Evolutionary conservation across 192 early-diverging fungal species (phyloP).

Genomic region (Backusella tuberculispora): DNA sequence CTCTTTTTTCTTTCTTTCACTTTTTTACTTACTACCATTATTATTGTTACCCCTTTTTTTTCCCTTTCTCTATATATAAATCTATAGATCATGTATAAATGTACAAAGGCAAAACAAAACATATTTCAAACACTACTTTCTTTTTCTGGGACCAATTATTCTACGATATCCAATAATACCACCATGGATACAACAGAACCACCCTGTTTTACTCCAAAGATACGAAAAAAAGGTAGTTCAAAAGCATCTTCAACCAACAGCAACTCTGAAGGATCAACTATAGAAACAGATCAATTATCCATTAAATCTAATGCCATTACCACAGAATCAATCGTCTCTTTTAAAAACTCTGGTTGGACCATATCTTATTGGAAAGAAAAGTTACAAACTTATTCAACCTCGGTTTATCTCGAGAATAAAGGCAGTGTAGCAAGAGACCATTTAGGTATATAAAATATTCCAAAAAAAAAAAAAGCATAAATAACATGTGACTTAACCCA

Average conservation of each 20-base stretch:
- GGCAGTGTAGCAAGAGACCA: constrained; percentile 82
- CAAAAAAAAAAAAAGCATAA: not conserved
- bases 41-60: no score
- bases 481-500: not conserved
- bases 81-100: not conserved
- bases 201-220: not conserved
- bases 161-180: not conserved
- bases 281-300: constrained; percentile 13
- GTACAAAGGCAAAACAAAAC: constrained; percentile 9
- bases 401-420: constrained; percentile 67
- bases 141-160: constrained; percentile 5
- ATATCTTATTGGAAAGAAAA: not conserved
- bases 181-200: not conserved
- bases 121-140: not conserved
- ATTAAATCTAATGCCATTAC: not conserved
- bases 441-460: constrained; percentile 51
- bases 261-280: not conserved
- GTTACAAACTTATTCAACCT: constrained; percentile 14
- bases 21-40: not conserved
- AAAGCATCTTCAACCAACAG: not conserved
- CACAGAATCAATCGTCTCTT: not conserved
- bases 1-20: not conserved
- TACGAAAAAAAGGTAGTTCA: not conserved
- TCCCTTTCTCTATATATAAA: not conserved
- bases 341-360: not conserved